A percentile compares a stretch with the other conserved stretches of the same genome.
Evolutionary conservation across 768 basidiomycete genomes (phyloP).

Genomic region (Phylloporus arenicola): DNA sequence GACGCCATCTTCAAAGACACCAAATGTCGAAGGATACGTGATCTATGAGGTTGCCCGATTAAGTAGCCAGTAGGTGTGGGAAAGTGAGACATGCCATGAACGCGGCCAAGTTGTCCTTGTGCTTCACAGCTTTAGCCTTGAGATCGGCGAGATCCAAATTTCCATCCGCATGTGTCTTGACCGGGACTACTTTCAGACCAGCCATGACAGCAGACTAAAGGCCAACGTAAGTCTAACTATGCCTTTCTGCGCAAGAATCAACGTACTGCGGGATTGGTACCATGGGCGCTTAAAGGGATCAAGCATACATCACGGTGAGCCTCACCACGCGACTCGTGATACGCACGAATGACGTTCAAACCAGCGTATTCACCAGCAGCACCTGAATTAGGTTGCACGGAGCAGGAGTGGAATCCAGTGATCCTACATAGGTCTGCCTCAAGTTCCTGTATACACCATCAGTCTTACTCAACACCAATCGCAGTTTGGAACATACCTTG

Average conservation of each 20-base stretch:
- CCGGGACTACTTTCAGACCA: conserved; percentile 92
- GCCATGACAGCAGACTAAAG: conserved; percentile 93
- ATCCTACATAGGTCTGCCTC: conserved; percentile 88
- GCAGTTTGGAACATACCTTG: conserved; percentile 40
- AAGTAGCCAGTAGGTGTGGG: conserved; percentile 3
- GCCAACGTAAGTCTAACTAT: conserved; percentile 12
- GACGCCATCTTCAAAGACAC: conserved; percentile 93
- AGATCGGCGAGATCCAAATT: conserved; percentile 87
- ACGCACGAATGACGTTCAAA: conserved; percentile 90
- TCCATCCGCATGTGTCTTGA: conserved; percentile 84
- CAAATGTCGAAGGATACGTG: conserved; percentile 96
- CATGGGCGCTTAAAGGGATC: conserved; percentile 94
- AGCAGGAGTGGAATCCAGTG: conserved; percentile 94
- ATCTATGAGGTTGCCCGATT: conserved; percentile 46
- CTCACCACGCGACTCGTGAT: conserved; percentile 85
- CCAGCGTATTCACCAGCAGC: conserved; percentile 98
- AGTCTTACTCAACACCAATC: neutral
- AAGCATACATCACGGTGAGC: conserved; percentile 84
- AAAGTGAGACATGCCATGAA: conserved; percentile 68
- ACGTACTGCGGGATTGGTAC: conserved; percentile 93
- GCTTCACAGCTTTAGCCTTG: conserved; percentile 77
- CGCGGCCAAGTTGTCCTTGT: conserved; percentile 88
- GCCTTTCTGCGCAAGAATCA: neutral
- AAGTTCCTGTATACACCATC: conserved; percentile 59
- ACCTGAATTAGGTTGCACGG: conserved; percentile 98